Evolutionary conservation across 176 grass and related monocot species (phyloP), one percentile per base, ranked within the genome.

Genomic region (Areca catechu): DNA sequence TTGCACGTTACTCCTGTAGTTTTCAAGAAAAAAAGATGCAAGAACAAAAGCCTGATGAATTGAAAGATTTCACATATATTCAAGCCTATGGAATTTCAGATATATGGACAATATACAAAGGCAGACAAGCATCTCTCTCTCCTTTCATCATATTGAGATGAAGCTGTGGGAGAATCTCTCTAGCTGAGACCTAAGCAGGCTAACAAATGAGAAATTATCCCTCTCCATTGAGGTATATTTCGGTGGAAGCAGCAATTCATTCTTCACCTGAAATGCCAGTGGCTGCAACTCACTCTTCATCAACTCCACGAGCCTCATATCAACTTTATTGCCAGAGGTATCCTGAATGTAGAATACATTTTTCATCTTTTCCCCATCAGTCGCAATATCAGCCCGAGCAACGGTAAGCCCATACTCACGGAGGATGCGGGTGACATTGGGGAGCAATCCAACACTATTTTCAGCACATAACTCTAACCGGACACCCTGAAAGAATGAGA

Each of bases 391-490:
- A 1, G 81, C 81, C 20, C 69, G 81, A 14, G 48, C 71, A 5
- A 84, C 75, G 0, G 76, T 79, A 14, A 84, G 63, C 16, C 81
- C 76, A 12, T 84, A 70, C 75, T 84, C 81, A 10, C 76, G 71
- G 50, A 84, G 71, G 16, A 69, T 66, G 16, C 66, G 71, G 15
- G 76, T 84, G 47, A 84, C 74, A 60, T 71, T 71, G 4, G 76
- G 63, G 14, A 84, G 75, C 58, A 79, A 56, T 51, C 75, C 74
- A 0, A 62, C 28, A 19, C 43, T 84, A 16, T 79, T 84, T 61
- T 79, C 63, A 4, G 76, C 73, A 60, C 52, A 74, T 47, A 84
- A 49, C 70, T 84, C 81, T 63, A 84, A 48, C 49, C 76, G 66
- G 43, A 79, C 71, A 18, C 81, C 81, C 81, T 84, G 58, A 4